Evolutionary conservation across 805 yeast genomes (phyloP), one percentile per base, ranked within the genome.

Genomic region (Ogataea ganodermae): DNA sequence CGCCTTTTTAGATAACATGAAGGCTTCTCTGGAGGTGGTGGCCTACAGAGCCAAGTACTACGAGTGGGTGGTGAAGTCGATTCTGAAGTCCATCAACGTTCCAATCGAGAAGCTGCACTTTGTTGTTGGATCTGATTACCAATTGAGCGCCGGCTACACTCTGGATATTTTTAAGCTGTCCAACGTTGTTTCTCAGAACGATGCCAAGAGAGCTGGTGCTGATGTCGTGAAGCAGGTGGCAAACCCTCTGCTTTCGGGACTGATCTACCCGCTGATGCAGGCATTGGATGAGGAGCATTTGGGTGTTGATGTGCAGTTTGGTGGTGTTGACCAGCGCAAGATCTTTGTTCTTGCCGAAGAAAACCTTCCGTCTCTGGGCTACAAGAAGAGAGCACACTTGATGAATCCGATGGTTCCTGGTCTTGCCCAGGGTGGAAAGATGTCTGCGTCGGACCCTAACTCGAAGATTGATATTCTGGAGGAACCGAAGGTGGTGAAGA

Each of bases 401-500:
- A 94, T 94, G 99, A 94, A 94, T 74, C 92, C 90, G 46, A 92
- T 94, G 98, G 97, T 95, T 39, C 99, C 99, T 42, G 98, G 99
- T 45, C 80, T 94, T 60, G 83, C 86, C 26, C 97, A 91, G 71
- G 97, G 98, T 60, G 99, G 95, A 62, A 94, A 94, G 68, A 94
- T 94, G 99, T 89, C 97, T 60, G 97, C 99, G 2, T 89, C 97
- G 28, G 99, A 94, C 73, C 97, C 99, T 60, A 94, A 90, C 76
- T 91, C 98, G 48, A 94, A 94, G 72, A 90, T 94, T 55, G 99
- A 94, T 63, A 68, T 94, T 30, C 72, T 91, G 51, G 99, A 94
- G 68, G 92, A 86, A 40, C 96, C 97, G 58, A 86, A 86, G 64
- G 69, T 72, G 26, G 94, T 94, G 48, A 86, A 83, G 71, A 92